Percentiles rank a stretch among this genome's conserved stretches.
These are phyloP conservation scores for Cercophora sp. DNA, from an alignment of 495 filamentous ascomycete species.

Conservation along the genomic window DNA sequence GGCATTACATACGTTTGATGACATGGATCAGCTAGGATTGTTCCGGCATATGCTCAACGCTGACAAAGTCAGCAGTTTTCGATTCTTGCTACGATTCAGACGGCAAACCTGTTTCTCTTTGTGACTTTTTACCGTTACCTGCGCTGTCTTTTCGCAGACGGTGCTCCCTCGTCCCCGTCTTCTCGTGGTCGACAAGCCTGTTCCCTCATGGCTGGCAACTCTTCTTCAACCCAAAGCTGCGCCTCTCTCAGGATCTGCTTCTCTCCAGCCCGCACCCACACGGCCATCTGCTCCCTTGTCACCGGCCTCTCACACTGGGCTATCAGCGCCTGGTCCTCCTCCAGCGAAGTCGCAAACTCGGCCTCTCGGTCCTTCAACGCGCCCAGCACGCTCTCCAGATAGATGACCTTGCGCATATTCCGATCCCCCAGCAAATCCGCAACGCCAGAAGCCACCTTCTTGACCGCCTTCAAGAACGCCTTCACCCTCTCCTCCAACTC, in stretches of 20 bases:
- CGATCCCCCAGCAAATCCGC: slow-evolving; percentile 35
- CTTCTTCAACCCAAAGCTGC: slow-evolving; percentile 14
- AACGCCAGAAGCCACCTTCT: slow-evolving; percentile 28
- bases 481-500: slow-evolving; percentile 38
- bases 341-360: slow-evolving; percentile 60
- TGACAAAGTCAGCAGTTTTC: too few relatives aligned
- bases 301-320: slow-evolving; percentile 28
- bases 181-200: neutral
- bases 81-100: too few relatives aligned
- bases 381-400: slow-evolving; percentile 33
- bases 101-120: too few relatives aligned
- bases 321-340: slow-evolving; percentile 58
- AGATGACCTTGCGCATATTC: slow-evolving; percentile 34
- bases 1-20: too few relatives aligned
- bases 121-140: slow-evolving; percentile 10
- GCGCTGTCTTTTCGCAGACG: slow-evolving; percentile 20
- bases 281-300: slow-evolving; percentile 54
- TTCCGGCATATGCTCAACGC: too few relatives aligned
- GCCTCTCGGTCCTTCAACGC: slow-evolving; percentile 41
- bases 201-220: slow-evolving; percentile 13
- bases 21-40: too few relatives aligned
- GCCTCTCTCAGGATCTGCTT: slow-evolving; percentile 63
- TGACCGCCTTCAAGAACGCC: slow-evolving; percentile 36
- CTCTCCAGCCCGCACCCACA: slow-evolving; percentile 75
- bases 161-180: slow-evolving; percentile 8